These are phyloP conservation scores for Cystobasidium sp. DNA, from an alignment of 1,284 basidiomycete genomes.

Conservation along the genomic window DNA sequence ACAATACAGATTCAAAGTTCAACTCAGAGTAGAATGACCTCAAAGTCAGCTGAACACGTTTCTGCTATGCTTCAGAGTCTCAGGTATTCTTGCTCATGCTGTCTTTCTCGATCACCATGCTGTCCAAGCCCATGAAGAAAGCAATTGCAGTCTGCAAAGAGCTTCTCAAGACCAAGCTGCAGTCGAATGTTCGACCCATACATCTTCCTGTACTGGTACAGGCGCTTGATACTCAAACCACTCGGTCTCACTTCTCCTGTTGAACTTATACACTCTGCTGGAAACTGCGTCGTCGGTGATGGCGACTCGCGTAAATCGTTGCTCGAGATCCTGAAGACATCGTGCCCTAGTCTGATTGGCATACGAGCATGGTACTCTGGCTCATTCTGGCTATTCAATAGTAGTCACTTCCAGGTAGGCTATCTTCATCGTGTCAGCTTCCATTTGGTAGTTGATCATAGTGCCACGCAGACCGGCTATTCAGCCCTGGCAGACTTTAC, in stretches of 20 bases:
- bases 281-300: constrained; percentile 25
- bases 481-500: constrained; percentile 65
- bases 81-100: not conserved
- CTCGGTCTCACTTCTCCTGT: constrained; percentile 36
- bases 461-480: constrained; percentile 57
- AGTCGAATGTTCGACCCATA: constrained; percentile 29
- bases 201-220: constrained; percentile 40
- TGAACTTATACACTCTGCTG: constrained; percentile 35
- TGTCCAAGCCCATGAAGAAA: not conserved
- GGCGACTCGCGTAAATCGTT: constrained; percentile 34
- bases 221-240: constrained; percentile 32
- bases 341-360: constrained; percentile 47
- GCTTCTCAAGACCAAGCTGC: no score
- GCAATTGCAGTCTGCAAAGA: no score
- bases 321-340: constrained; percentile 39
- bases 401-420: constrained; percentile 30
- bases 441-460: not conserved
- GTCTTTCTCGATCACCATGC: not conserved
- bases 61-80: not conserved
- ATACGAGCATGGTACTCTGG: constrained; percentile 48
- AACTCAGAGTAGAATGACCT: no score
- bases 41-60: no score
- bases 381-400: constrained; percentile 47
- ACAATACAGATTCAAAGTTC: no score
- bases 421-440: constrained; percentile 30